Evolutionary conservation across 2,329 filamentous ascomycete genomes (phyloP).

Genomic region (Plectosphaerella sp.): DNA sequence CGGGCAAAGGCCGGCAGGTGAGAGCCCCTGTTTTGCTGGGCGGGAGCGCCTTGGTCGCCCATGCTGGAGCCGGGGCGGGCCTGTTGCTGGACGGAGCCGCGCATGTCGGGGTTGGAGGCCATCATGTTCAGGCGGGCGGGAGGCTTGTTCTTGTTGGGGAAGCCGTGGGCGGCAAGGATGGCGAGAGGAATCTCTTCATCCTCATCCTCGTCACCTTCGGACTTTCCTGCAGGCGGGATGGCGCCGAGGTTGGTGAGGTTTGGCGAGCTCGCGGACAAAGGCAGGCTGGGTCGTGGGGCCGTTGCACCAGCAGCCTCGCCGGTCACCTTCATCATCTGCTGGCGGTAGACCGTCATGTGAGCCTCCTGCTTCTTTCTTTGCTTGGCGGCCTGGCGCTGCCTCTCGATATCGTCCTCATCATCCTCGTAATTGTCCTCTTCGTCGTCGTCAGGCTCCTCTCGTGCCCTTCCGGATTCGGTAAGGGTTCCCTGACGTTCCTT

Average conservation of each 20-base stretch:
- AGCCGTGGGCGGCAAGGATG: slow-evolving; percentile 84
- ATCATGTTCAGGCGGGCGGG: slow-evolving; percentile 62
- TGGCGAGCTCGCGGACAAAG: slow-evolving; percentile 58
- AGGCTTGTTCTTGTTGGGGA: slow-evolving; percentile 73
- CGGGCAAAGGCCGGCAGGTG: slow-evolving; percentile 78
- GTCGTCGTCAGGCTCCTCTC: slow-evolving; percentile 58
- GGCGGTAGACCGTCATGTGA: slow-evolving; percentile 82
- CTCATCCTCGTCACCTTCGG: slow-evolving; percentile 69
- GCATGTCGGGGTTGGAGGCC: slow-evolving; percentile 68
- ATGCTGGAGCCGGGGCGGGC: slow-evolving; percentile 52
- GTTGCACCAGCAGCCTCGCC: slow-evolving; percentile 59
- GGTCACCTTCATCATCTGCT: slow-evolving; percentile 96
- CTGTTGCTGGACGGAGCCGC: slow-evolving; percentile 45
- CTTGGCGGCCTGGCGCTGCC: slow-evolving; percentile 65
- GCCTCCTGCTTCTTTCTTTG: slow-evolving; percentile 86
- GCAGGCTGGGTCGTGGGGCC: slow-evolving; percentile 48
- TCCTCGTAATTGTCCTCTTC: slow-evolving; percentile 64
- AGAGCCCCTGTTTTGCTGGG: slow-evolving; percentile 26
- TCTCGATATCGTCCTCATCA: slow-evolving; percentile 76
- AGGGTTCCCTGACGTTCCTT: slow-evolving; percentile 55
- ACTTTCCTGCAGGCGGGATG: slow-evolving; percentile 27
- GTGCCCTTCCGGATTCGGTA: slow-evolving; percentile 29
- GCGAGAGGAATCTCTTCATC: slow-evolving; percentile 86
- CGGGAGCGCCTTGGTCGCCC: slow-evolving; percentile 38
- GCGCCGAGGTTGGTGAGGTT: slow-evolving; percentile 39